Evolutionary conservation across 2,329 filamentous ascomycete genomes (phyloP), one percentile per base, ranked within the genome.

Genomic region (Exserohilum rostratum): DNA sequence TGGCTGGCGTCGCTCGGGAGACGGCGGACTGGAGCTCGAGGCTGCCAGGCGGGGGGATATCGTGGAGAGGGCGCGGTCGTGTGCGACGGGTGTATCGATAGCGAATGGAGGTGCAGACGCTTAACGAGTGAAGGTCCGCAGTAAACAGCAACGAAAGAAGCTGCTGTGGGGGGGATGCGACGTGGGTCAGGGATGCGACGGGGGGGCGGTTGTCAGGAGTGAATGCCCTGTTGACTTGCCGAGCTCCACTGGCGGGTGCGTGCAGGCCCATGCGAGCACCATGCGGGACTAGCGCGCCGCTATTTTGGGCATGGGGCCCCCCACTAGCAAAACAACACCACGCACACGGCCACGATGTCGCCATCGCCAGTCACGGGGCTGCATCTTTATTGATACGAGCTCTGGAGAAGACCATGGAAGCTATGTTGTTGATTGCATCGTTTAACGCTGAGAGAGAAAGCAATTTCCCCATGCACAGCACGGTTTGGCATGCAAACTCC

Each of bases 121-220:
- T 15, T 58, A 66, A 61, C 57, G 67, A 71, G 55, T 53, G 68
- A 64, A 59, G 54, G 58, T 55, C 52, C 55, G 46, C 55, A 46
- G 48, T 40, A 50, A 57, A 55, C 57, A 61, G 58, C 50, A 66
- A 56, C 58, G 58, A 65, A 53, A 35, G 62, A 45, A 58, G 55
- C 53, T 51, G 58, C 59, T 42, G 64, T 55, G 61, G 63, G 45
- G 22, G 22, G 45, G 57, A 61, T 65, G 54, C 48, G 49, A 52
- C 53, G 62, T 55, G 53, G 65, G 62, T 63, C 55, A 58, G 50
- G 40, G 47, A 42, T 52, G 48, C 39, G 55, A 54, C 51, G 55
- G 58, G n/a, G n/a, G 56, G 59, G 57, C 60, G 66, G 68, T 72
- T 70, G 69, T 69, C 65, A 69, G 61, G 69, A 64, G 63, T 60